Percentiles rank a stretch among this genome's conserved stretches.
These are phyloP conservation scores for Bathelium albidoporum DNA, from an alignment of 495 filamentous ascomycete genomes.

Conservation along the genomic window DNA sequence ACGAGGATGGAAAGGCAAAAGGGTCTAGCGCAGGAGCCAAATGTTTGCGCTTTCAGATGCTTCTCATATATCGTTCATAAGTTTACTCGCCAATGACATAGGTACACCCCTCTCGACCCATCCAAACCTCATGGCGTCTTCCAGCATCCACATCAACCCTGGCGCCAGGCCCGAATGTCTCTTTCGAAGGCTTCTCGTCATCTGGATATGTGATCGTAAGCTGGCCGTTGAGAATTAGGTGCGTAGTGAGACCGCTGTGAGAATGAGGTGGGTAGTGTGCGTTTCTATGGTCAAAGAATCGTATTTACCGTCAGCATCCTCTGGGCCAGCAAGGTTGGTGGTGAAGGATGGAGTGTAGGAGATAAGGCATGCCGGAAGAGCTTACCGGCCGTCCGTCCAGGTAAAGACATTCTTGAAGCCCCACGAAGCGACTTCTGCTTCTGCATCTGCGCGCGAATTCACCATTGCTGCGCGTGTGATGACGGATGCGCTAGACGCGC, in stretches of 20 bases:
- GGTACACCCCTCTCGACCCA: constrained; percentile 65
- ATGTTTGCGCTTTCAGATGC: neutral
- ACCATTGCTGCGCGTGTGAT: neutral
- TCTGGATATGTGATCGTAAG: constrained; percentile 66
- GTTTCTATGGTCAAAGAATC: constrained; percentile 37
- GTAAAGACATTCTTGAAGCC: constrained; percentile 69
- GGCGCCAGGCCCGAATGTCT: constrained; percentile 56
- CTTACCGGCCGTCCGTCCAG: constrained; percentile 68
- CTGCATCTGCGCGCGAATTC: constrained; percentile 37
- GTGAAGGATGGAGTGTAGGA: constrained; percentile 4
- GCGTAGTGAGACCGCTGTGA: constrained; percentile 60
- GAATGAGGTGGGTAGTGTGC: constrained; percentile 67
- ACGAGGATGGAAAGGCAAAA: neutral
- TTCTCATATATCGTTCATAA: neutral
- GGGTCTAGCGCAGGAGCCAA: neutral
- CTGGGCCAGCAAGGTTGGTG: neutral
- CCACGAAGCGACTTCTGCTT: constrained; percentile 61
- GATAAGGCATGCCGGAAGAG: constrained; percentile 8
- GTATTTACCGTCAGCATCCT: neutral
- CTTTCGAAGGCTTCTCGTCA: constrained; percentile 49
- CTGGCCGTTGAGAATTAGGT: constrained; percentile 60
- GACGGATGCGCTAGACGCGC: neutral
- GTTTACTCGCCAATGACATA: constrained; percentile 73
- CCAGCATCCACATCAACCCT: constrained; percentile 68
- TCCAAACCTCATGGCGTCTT: constrained; percentile 73